These are phyloP conservation scores for Exophiala oligosperma DNA, from an alignment of 2,329 filamentous ascomycete genomes.

Conservation along the genomic window DNA sequence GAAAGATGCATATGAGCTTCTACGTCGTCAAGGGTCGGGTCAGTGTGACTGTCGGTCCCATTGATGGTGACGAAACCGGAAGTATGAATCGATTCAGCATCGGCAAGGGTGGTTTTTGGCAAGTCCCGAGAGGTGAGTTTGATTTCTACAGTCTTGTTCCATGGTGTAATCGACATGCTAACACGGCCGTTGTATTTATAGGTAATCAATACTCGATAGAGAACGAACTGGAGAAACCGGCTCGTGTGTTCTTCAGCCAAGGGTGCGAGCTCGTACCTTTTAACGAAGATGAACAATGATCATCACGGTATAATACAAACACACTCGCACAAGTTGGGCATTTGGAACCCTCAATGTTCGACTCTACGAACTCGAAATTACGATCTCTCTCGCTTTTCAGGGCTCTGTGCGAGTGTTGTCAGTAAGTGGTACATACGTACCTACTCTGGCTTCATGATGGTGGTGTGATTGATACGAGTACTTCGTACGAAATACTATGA, in stretches of 20 bases:
- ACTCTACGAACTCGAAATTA: neutral
- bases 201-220: slow-evolving; percentile 92
- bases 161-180: slow-evolving; percentile 1
- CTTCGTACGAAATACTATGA: too few relatives aligned
- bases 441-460: too few relatives aligned
- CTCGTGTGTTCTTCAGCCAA: slow-evolving; percentile 89
- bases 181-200: slow-evolving; percentile 38
- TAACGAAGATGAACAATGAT: neutral
- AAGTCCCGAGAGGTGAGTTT: slow-evolving; percentile 85
- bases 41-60: slow-evolving; percentile 71
- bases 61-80: slow-evolving; percentile 39
- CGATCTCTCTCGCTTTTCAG: neutral
- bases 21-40: slow-evolving; percentile 85
- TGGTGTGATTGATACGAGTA: too few relatives aligned
- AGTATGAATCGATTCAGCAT: slow-evolving; percentile 69
- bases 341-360: neutral
- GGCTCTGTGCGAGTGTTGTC: neutral
- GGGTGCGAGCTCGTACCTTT: slow-evolving; percentile 57
- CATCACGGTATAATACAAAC: too few relatives aligned
- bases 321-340: neutral
- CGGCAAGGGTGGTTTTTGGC: slow-evolving; percentile 84
- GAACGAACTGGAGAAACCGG: slow-evolving; percentile 66
- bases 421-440: too few relatives aligned
- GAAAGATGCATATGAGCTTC: slow-evolving; percentile 97
- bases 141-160: slow-evolving; percentile 6